These are phyloP conservation scores for Pseudogymnoascus sp. DNA, from an alignment of 2,329 filamentous ascomycete species.

Conservation along the genomic window DNA sequence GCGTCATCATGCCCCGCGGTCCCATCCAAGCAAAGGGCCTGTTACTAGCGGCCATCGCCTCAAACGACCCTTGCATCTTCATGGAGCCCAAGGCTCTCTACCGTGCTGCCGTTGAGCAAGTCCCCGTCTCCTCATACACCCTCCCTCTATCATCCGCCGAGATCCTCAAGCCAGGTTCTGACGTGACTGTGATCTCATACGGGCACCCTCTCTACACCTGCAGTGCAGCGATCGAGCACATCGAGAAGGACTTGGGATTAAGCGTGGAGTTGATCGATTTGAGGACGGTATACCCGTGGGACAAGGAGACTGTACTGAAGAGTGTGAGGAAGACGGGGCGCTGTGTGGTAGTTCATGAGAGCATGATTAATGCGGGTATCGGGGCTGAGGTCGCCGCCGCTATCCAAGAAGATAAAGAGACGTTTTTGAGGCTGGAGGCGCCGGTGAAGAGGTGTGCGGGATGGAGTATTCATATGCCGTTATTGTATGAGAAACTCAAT, in stretches of 20 bases:
- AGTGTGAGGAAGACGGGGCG: constrained; percentile 63
- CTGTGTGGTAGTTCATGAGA: constrained; percentile 64
- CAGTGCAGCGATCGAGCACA: constrained; percentile 53
- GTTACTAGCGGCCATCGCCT: constrained; percentile 52
- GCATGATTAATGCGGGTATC: constrained; percentile 65
- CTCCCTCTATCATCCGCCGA: constrained; percentile 62
- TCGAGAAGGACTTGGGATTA: constrained; percentile 58
- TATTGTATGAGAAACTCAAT: constrained; percentile 57
- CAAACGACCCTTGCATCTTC: constrained; percentile 62
- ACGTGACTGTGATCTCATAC: constrained; percentile 61
- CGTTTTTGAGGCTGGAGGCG: constrained; percentile 59
- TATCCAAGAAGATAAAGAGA: constrained; percentile 52
- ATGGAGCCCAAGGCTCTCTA: constrained; percentile 71
- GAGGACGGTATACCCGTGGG: constrained; percentile 66
- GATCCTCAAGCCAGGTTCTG: constrained; percentile 54
- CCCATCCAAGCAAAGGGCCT: constrained; percentile 65
- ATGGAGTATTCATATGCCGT: constrained; percentile 58
- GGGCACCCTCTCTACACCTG: constrained; percentile 64
- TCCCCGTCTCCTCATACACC: constrained; percentile 57
- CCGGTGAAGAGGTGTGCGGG: constrained; percentile 62
- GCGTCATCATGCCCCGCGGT: constrained; percentile 61
- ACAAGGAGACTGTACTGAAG: constrained; percentile 53
- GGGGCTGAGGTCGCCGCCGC: constrained; percentile 65
- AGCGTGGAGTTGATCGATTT: constrained; percentile 63
- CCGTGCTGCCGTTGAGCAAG: constrained; percentile 63